Evolutionary conservation across 1,139 yeast genomes (phyloP).

Genomic region (Schwanniomyces etchellsii): DNA sequence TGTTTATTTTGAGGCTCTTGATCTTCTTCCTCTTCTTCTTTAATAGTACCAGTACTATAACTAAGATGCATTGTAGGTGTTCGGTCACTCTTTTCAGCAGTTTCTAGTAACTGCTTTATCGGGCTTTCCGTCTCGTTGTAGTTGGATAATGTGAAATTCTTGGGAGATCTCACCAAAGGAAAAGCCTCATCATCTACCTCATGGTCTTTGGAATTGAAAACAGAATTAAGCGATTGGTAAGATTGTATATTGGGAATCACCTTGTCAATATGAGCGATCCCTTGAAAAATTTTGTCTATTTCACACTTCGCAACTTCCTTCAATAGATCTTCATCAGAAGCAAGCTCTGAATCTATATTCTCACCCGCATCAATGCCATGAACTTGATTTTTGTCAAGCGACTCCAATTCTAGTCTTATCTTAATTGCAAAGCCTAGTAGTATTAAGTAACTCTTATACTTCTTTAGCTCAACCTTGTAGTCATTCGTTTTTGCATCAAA

Average conservation of each 20-base stretch:
- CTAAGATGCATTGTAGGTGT: conserved; percentile 15
- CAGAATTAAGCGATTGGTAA: conserved; percentile 16
- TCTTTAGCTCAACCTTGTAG: conserved; percentile 38
- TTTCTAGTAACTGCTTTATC: conserved; percentile 27
- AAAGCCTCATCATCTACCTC: conserved; percentile 9
- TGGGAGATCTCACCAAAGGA: conserved; percentile 38
- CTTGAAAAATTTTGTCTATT: conserved; percentile 30
- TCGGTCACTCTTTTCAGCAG: conserved; percentile 13
- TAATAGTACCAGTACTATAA: conserved; percentile 32
- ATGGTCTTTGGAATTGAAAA: conserved; percentile 1
- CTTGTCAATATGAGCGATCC: conserved; percentile 30
- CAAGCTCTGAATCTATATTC: conserved; percentile 2
- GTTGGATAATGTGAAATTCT: conserved; percentile 35
- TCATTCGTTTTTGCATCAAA: conserved; percentile 36
- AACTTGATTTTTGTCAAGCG: conserved; percentile 14
- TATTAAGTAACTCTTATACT: conserved; percentile 42
- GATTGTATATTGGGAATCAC: conserved; percentile 35
- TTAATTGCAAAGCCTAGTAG: conserved; percentile 45
- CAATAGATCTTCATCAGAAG: conserved; percentile 25
- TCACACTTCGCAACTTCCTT: conserved; percentile 32
- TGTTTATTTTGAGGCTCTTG: too few species aligned
- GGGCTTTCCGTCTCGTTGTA: conserved; percentile 37
- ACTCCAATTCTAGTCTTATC: conserved; percentile 40
- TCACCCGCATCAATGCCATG: conserved; percentile 6
- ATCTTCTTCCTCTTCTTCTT: conserved; percentile 38